Evolutionary conservation across 768 basidiomycete genomes (phyloP), one percentile per base, ranked within the genome.

Genomic region (Trametes gibbosa): DNA sequence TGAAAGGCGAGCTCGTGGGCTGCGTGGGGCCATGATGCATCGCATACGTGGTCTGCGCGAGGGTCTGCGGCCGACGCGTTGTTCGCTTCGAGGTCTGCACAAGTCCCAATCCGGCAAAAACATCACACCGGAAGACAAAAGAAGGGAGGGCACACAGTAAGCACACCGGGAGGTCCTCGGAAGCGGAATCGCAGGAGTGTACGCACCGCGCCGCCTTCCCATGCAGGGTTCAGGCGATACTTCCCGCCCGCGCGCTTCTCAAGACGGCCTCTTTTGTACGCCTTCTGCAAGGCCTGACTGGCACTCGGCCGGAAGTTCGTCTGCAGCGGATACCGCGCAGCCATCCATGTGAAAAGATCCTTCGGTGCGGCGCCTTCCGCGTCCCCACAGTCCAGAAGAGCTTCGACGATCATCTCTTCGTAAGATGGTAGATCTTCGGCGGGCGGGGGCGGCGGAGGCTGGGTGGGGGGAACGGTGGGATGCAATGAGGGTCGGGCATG

Each of bases 391-490:
- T 86, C 87, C 14, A 76, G 72, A 24, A 95, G 74, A 0, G 90
- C 91, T 68, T 90, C 88, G 12, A 87, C 89, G 17, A 94, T 89
- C 92, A 95, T 95, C 62, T 94, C 92, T 68, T 95, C 92, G 57
- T 95, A 95, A 63, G 87, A 89, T 7, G 92, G 92, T 49, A 94
- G 77, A 65, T 91, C 82, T n/a, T 79, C 80, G 0, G 70, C 53
- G 12, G 68, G 58, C 23, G 59, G 71, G 7, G 63, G 65, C 42
- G 48, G 69, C 2, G 69, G 65, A 23, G 68, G 69, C 19, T 50
- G 72, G 35, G 71, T 65, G 40, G 65, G 69, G 35, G 69, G 71
- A 13, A 69, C 65, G 12, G 70, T 65, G 5, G 72, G 55, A 27
- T 65, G 68, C 23, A 65, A 66, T n/a, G 70, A 69, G 42, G 66